Evolutionary conservation across 1,284 basidiomycete species (phyloP), one percentile per base, ranked within the genome.

Genomic region (Grifola frondosa): DNA sequence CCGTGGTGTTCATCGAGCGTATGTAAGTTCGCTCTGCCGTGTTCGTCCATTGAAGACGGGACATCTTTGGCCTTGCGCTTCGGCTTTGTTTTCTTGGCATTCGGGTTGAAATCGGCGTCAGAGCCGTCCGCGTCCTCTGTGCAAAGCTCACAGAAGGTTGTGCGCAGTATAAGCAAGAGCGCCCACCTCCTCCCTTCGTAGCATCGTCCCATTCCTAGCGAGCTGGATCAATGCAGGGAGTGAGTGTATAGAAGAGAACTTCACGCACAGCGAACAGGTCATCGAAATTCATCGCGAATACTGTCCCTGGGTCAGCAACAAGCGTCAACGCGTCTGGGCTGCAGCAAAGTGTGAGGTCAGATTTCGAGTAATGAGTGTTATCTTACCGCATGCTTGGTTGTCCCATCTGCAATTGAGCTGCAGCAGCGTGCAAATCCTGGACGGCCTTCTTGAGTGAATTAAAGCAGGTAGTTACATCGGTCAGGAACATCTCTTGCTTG

Each of bases 401-500:
- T 13, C 72, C 71, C 82, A 89, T 84, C 57, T 88, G 81, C 30
- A 87, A 67, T 36, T 78, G 71, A 4, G 65, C 68, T 37, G 74
- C 75, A 25, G 63, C 59, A 1, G 66, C 61, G 44, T 75, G 73
- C 39, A 84, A 54, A 30, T 89, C 84, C 47, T 81, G 75, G 6
- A 86, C 74, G 7, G 84, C 77, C 58, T 84, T 88, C 67, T 87
- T 90, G 39, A 91, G 67, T 6, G 84, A 75, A 33, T 78, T 70
- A 43, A 81, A 86, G 54, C 85, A 89, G n/a, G 72, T 75, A 22
- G 80, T 80, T n/a, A 89, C 82, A 58, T 91, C 88, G n/a, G 78
- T 73, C 53, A 85, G 64, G 52, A 91, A 81, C 8, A 91, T 81
- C 42, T 91, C 88, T 66, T 91, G 85, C 61, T 91, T 91, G 48